Evolutionary conservation across 176 grass and related monocot genomes (phyloP), one percentile per base, ranked within the genome.

Genomic region (Areca catechu): DNA sequence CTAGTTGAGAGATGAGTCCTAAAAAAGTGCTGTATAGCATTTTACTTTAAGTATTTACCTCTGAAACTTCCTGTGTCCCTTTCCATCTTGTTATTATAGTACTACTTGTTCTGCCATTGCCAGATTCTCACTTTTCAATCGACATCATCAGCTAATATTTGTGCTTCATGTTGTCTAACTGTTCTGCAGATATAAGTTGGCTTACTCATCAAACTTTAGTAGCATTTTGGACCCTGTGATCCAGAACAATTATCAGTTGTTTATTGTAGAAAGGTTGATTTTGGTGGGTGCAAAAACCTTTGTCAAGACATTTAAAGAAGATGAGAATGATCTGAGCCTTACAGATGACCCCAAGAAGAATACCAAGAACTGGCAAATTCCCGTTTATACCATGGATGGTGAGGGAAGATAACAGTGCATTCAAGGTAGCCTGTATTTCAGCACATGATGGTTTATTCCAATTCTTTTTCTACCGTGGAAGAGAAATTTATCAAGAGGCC

Each of bases 241-340:
- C 4, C 57, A 85, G 34, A 43, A 43, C 10, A 43, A 43, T 43
- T 43, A 97, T 73, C 86, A 88, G 58, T 70, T 91, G 57, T 97
- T 97, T 60, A 97, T 97, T 69, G 66, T 97, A 7, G 92, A 96
- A 76, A 96, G 86, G 69, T 65, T 96, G 72, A 62, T 96, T n/a
- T 82, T 90, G 77, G 78, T 77, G 78, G 87, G 84, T 18, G 83
- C 83, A 52, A 97, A 49, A 76, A 88, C 58, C 2, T 85, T 88
- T 60, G 85, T 92, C 58, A 97, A 97, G 77, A 97, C 93, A 20
- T 85, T 91, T 67, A 88, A 92, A 70, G 93, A 97, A 75, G 77
- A 85, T 4, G 72, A 80, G 24, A 77, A 56, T n/a, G 93, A 97
- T 77, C 86, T 90, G 71, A 76, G 70, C 55, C 86, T 96, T 18